These are phyloP conservation scores for Penicillium sp. DNA, from an alignment of 2,329 filamentous ascomycete genomes.

Conservation along the genomic window DNA sequence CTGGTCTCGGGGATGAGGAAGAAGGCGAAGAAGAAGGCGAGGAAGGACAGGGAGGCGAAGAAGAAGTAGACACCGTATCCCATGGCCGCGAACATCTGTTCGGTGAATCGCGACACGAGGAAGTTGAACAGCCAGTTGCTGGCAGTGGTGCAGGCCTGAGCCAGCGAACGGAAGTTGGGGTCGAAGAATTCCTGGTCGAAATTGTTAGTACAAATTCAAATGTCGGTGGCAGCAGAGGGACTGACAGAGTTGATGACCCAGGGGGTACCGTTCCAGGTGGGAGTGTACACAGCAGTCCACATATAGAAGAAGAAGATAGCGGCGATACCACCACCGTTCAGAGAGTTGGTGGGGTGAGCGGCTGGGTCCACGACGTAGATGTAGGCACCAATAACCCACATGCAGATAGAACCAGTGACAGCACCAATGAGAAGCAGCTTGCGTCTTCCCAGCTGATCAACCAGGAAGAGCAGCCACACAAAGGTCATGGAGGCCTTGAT, in stretches of 20 bases:
- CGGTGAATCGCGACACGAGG: slow-evolving; percentile 45
- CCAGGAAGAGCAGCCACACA: slow-evolving; percentile 71
- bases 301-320: slow-evolving; percentile 72
- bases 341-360: slow-evolving; percentile 30
- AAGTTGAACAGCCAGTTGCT: slow-evolving; percentile 48
- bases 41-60: slow-evolving; percentile 68
- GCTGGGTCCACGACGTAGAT: slow-evolving; percentile 43
- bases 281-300: slow-evolving; percentile 75
- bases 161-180: slow-evolving; percentile 70
- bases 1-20: slow-evolving; percentile 71
- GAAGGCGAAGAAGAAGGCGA: slow-evolving; percentile 64
- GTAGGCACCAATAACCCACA: slow-evolving; percentile 44
- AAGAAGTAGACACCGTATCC: slow-evolving; percentile 71
- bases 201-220: slow-evolving; percentile 20
- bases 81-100: slow-evolving; percentile 50
- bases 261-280: slow-evolving; percentile 73
- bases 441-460: slow-evolving; percentile 67
- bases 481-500: slow-evolving; percentile 73
- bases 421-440: slow-evolving; percentile 71
- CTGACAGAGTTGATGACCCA: slow-evolving; percentile 71
- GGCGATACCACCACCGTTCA: slow-evolving; percentile 46
- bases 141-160: slow-evolving; percentile 68
- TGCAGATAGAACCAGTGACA: slow-evolving; percentile 57
- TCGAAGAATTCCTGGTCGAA: slow-evolving; percentile 68
- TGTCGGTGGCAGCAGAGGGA: background rate